These are phyloP conservation scores for Hortiboletus campestris DNA, from an alignment of 768 basidiomycete species.

Conservation along the genomic window DNA sequence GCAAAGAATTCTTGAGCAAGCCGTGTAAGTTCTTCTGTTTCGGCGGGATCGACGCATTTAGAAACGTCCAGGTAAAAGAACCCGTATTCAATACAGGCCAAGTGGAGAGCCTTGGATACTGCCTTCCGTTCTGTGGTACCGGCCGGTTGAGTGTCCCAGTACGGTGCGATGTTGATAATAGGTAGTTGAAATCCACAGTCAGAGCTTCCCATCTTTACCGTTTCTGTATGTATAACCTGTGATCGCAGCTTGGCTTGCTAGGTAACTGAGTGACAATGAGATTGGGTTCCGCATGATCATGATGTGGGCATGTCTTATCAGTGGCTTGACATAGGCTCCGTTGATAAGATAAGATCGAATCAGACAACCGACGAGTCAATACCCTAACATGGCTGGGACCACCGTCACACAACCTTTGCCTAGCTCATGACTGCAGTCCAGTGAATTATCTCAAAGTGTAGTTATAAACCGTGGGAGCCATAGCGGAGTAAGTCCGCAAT, in stretches of 20 bases:
- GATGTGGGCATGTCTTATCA: background rate
- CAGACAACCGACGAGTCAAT: background rate
- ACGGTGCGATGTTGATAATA: conserved; percentile 71
- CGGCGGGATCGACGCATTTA: conserved; percentile 50
- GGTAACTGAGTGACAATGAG: background rate
- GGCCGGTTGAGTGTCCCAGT: conserved; percentile 39
- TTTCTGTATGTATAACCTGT: background rate
- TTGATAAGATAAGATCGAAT: conserved; percentile 21
- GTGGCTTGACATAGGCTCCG: background rate
- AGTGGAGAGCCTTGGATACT: conserved; percentile 58
- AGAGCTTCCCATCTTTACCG: conserved; percentile 11
- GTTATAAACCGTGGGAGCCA: background rate
- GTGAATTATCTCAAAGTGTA: background rate
- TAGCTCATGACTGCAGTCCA: background rate
- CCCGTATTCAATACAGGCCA: conserved; percentile 73
- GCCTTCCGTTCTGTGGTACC: conserved; percentile 40
- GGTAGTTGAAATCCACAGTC: conserved; percentile 45
- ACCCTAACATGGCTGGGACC: background rate
- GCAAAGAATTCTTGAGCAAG: conserved; percentile 74
- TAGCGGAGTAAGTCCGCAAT: background rate
- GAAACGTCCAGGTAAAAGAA: conserved; percentile 88
- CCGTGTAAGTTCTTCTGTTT: conserved; percentile 62
- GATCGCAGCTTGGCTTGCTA: background rate
- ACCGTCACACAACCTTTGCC: background rate
- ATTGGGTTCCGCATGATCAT: background rate